These are phyloP conservation scores for Rhytidhysteron rufulum DNA, from an alignment of 2,329 filamentous ascomycete species.

Conservation along the genomic window DNA sequence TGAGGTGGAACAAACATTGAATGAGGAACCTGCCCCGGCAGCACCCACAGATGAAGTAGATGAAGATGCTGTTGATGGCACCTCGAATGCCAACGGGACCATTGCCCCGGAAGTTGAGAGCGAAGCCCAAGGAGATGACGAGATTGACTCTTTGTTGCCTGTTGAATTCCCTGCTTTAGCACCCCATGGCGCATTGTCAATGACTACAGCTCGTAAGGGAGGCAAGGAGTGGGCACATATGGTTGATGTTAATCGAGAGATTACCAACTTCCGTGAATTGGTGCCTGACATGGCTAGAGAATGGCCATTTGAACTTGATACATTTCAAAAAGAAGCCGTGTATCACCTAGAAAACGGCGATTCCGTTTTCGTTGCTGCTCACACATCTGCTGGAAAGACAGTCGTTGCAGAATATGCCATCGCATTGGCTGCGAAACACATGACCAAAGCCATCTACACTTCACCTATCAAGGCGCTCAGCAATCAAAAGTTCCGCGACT, in stretches of 20 bases:
- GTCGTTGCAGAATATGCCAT: slow-evolving; percentile 98
- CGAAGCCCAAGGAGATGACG: slow-evolving; percentile 47
- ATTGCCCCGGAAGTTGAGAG: slow-evolving; percentile 43
- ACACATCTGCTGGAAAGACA: slow-evolving; percentile 96
- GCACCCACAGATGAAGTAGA: slow-evolving; percentile 19
- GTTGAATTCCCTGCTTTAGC: slow-evolving; percentile 91
- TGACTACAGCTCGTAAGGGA: slow-evolving; percentile 67
- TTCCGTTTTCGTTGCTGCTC: slow-evolving; percentile 95
- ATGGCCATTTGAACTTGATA: slow-evolving; percentile 96
- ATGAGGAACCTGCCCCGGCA: slow-evolving; percentile 43
- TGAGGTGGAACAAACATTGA: slow-evolving; percentile 64
- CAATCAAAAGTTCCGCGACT: slow-evolving; percentile 98
- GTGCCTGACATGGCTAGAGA: slow-evolving; percentile 95
- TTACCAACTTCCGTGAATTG: slow-evolving; percentile 88
- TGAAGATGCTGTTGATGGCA: slow-evolving; percentile 20
- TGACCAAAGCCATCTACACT: slow-evolving; percentile 99
- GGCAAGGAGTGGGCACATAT: slow-evolving; percentile 96
- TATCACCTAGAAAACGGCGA: slow-evolving; percentile 96
- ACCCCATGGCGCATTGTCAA: slow-evolving; percentile 71
- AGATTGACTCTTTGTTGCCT: slow-evolving; percentile 82
- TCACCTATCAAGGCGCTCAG: slow-evolving; percentile 97
- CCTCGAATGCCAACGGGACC: slow-evolving; percentile 21
- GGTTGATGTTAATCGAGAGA: slow-evolving; percentile 90
- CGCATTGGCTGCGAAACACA: slow-evolving; percentile 91
- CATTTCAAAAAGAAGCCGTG: slow-evolving; percentile 96